Conservation (phyloP, 164 flowering plant genomes). For the Dillenia suffruticosa region DNA sequence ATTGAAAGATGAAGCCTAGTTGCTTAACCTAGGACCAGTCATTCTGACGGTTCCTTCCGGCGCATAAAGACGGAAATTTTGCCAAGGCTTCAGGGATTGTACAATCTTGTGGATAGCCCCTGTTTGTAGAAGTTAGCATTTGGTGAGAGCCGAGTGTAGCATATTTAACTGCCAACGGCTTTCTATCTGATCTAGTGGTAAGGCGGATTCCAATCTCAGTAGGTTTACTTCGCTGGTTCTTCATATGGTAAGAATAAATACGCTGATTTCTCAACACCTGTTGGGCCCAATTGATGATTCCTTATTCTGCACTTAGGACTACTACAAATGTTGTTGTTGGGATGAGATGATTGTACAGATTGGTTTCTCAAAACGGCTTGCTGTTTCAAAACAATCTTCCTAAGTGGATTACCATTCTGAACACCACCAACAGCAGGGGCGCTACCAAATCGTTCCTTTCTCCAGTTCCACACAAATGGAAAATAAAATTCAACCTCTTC, state of each 20-base stretch:
- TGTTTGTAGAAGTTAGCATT: conserved; percentile 16
- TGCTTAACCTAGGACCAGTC: neutral
- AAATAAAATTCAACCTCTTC: too few relatives aligned
- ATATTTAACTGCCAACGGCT: conserved; percentile 13
- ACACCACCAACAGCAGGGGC: neutral
- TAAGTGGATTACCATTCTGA: conserved; percentile 9
- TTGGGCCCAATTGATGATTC: conserved; percentile 8
- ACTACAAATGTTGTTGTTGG: conserved; percentile 1
- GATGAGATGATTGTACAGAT: neutral
- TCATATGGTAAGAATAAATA: neutral
- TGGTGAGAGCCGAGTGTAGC: conserved; percentile 15
- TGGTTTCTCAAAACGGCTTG: conserved; percentile 14
- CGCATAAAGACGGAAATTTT: neutral
- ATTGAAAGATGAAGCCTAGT: conserved; percentile 4
- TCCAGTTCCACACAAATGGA: neutral
- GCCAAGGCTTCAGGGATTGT: conserved; percentile 6
- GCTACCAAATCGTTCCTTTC: neutral
- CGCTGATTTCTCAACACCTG: conserved; percentile 11
- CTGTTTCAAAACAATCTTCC: conserved; percentile 17
- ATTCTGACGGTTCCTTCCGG: neutral
- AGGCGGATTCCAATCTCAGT: conserved; percentile 6
- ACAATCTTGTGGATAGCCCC: conserved; percentile 10
- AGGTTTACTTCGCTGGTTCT: conserved; percentile 2
- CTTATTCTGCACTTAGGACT: conserved; percentile 6
- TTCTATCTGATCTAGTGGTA: conserved; percentile 4